Conservation (phyloP, 306 rosid species). For the Gleditsia sinensis region DNA sequence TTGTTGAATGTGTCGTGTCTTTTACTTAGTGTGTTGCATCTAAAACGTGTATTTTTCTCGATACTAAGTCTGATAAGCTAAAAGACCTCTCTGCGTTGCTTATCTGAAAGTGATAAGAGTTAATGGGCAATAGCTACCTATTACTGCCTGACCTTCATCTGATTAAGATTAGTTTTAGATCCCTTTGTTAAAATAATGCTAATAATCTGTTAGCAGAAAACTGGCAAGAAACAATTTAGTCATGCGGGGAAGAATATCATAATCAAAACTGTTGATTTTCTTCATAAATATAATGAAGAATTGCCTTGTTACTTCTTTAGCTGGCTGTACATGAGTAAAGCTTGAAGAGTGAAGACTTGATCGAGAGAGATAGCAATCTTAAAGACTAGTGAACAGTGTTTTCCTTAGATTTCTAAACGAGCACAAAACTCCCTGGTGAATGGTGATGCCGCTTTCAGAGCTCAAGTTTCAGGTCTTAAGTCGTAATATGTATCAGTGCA, state of each 20-base stretch:
- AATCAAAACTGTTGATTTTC: not conserved
- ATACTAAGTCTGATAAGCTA: conserved; percentile 11
- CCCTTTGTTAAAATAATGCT: not conserved
- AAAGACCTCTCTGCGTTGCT: not conserved
- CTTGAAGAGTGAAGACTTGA: not conserved
- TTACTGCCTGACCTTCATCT: not conserved
- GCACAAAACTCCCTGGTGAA: not conserved
- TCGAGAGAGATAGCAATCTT: not conserved
- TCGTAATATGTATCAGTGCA: not conserved
- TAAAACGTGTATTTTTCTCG: not conserved
- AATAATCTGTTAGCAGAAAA: not conserved
- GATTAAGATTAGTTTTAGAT: not conserved
- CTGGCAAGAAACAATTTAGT: not conserved
- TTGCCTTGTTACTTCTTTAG: not conserved
- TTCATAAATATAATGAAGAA: not conserved
- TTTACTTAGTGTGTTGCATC: not conserved
- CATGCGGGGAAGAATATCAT: not conserved
- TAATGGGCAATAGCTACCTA: too few species aligned
- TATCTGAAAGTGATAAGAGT: not conserved
- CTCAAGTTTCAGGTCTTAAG: not conserved
- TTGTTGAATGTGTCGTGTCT: conserved; percentile 5
- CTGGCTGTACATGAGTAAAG: not conserved
- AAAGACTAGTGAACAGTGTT: not conserved
- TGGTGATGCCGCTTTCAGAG: not conserved
- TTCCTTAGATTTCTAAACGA: not conserved